These are phyloP conservation scores for Colletotrichum euphorbiae DNA, from an alignment of 2,329 filamentous ascomycete genomes.

Conservation along the genomic window DNA sequence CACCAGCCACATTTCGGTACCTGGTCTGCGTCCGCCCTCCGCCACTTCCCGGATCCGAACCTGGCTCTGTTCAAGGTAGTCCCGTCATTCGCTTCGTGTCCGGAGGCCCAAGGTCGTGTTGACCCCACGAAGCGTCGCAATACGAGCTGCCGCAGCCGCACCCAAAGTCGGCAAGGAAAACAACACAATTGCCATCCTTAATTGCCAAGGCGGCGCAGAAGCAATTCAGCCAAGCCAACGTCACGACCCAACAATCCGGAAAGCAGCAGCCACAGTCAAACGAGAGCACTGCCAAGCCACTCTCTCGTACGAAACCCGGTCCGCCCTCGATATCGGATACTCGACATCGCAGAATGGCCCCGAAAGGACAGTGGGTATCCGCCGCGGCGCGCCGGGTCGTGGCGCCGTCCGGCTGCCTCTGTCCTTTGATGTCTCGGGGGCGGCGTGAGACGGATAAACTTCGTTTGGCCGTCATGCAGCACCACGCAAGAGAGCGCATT, in stretches of 20 bases:
- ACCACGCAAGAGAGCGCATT: background rate
- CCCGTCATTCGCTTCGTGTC: slow-evolving; percentile 15
- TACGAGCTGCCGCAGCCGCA: slow-evolving; percentile 18
- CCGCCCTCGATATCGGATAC: background rate
- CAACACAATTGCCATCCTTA: background rate
- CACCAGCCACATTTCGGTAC: slow-evolving; percentile 30
- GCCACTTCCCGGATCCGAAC: slow-evolving; percentile 35
- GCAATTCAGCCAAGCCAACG: slow-evolving; percentile 23
- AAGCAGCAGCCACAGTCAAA: background rate
- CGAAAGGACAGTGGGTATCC: slow-evolving; percentile 4
- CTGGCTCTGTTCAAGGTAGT: slow-evolving; percentile 20
- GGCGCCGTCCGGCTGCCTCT: slow-evolving; percentile 24
- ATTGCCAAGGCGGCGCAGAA: background rate
- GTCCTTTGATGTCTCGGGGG: slow-evolving; percentile 31
- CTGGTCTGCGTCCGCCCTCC: slow-evolving; percentile 1
- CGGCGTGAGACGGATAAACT: slow-evolving; percentile 17
- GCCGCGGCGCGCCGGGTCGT: slow-evolving; percentile 18
- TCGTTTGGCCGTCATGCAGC: slow-evolving; percentile 9
- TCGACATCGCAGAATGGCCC: background rate
- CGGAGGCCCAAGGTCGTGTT: slow-evolving; percentile 12
- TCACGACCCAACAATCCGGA: slow-evolving; percentile 21
- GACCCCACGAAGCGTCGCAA: slow-evolving; percentile 21
- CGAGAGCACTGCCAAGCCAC: slow-evolving; percentile 9
- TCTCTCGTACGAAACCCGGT: slow-evolving; percentile 22
- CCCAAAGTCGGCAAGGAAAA: background rate